Conservation (phyloP, 179 eudicot genomes). For the Spinacia oleracea region DNA sequence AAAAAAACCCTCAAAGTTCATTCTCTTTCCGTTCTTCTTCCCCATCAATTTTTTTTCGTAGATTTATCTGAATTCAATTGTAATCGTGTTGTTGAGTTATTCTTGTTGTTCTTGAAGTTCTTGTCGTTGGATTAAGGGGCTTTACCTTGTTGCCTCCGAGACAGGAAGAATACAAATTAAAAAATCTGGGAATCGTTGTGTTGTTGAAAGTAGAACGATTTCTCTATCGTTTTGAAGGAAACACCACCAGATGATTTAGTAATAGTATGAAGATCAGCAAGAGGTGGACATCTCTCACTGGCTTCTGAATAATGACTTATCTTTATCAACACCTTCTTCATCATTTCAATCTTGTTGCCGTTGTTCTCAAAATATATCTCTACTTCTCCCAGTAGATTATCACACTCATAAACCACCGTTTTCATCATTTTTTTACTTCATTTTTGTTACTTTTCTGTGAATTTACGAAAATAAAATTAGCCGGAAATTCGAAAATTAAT, state of each 20-base stretch:
- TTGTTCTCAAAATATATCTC: slow-evolving; percentile 54
- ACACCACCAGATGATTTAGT: slow-evolving; percentile 41
- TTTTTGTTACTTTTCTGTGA: neutral
- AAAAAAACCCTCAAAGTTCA: no score
- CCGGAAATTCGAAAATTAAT: neutral
- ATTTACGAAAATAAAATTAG: neutral
- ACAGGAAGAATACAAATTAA: slow-evolving; percentile 76
- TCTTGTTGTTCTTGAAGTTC: neutral
- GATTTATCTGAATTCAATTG: no score
- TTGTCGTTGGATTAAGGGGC: slow-evolving; percentile 19
- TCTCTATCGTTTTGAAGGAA: slow-evolving; percentile 86
- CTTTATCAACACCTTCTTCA: slow-evolving; percentile 42
- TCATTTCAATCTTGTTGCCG: slow-evolving; percentile 25
- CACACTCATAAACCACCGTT: slow-evolving; percentile 67
- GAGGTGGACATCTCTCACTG: slow-evolving; percentile 94
- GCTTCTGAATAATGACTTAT: slow-evolving; percentile 59
- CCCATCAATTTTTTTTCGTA: no score
- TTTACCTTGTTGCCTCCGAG: slow-evolving; percentile 96
- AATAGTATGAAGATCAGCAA: slow-evolving; percentile 82
- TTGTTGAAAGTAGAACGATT: slow-evolving; percentile 19
- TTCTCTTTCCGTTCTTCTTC: no score
- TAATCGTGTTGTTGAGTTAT: no score
- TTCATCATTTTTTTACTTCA: slow-evolving; percentile 27
- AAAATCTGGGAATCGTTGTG: slow-evolving; percentile 60
- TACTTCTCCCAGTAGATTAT: slow-evolving; percentile 74